Conservation (phyloP, 257 asterid genomes). For the Lithospermum erythrorhizon region DNA sequence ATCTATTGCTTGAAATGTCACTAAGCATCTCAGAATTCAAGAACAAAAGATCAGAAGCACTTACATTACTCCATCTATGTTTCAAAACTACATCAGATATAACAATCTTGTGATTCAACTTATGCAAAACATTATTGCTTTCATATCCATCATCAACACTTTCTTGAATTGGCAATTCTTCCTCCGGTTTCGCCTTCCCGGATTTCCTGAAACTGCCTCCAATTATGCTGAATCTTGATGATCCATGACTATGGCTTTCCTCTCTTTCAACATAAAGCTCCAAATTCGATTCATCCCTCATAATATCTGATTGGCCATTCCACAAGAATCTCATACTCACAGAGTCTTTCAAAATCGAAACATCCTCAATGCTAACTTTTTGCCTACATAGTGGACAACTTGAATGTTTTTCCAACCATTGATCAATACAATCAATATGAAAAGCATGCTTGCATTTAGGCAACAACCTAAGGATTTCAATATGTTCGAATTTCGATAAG, state of each 20-base stretch:
- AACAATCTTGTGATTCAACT: slow-evolving; percentile 36
- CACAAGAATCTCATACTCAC: slow-evolving; percentile 26
- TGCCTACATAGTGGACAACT: slow-evolving; percentile 64
- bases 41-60: slow-evolving; percentile 50
- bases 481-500: slow-evolving; percentile 38
- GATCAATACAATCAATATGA: slow-evolving; percentile 49
- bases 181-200: slow-evolving; percentile 7
- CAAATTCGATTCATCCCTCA: slow-evolving; percentile 16
- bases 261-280: slow-evolving; percentile 23
- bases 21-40: slow-evolving; percentile 41
- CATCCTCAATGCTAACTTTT: slow-evolving; percentile 26
- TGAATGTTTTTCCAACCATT: slow-evolving; percentile 55
- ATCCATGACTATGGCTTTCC: slow-evolving; percentile 12
- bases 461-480: slow-evolving; percentile 39
- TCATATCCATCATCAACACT: slow-evolving; percentile 3
- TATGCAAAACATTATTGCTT: slow-evolving; percentile 15
- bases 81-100: slow-evolving; percentile 33
- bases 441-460: slow-evolving; percentile 60
- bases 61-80: slow-evolving; percentile 57
- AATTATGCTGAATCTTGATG: slow-evolving; percentile 22
- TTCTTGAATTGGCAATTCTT: slow-evolving; percentile 17
- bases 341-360: slow-evolving; percentile 16
- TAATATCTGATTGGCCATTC: slow-evolving; percentile 9
- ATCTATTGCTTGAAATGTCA: slow-evolving; percentile 30
- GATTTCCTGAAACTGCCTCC: slow-evolving; percentile 17